Base-by-base conservation (phyloP, 2,329 filamentous ascomycete species). In the Cercospora canescens region DNA sequence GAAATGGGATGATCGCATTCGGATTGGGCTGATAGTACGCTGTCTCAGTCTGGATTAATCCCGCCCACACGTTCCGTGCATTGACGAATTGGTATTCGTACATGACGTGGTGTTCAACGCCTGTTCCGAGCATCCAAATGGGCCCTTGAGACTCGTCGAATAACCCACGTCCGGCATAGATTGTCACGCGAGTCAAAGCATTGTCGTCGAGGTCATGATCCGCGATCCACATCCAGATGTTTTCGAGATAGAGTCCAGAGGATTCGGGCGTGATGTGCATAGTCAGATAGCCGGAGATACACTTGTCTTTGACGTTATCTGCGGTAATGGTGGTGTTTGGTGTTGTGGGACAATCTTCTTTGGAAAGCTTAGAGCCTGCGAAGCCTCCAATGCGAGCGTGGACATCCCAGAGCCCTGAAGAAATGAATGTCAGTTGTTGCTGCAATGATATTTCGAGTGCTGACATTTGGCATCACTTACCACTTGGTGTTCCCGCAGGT, bases 361-460 rank as follows among this genome's bases (percentile, higher is more conserved):
- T 92, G 16, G 68, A 69, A n/a, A 98, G 86, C 70, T 91, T 81
- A 30, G 94, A 96, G 67, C 94, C 94, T 4, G 91, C 89, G 62
- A 90, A 89, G 50, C 95, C 95, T 73, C 93, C 94, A 73, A 99
- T 87, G 75, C 95, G 92, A 81, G 95, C 90, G 83, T 99, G 95
- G n/a, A 94, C 89, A 75, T 99, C 95, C 92, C 94, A 99, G 80
- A 97, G 89, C 68, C 88, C 94, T 21, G 89, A 89, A n/a, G n/a
- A n/a, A n/a, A n/a, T n/a, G n/a, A n/a, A n/a, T n/a, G n/a, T n/a
- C n/a, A n/a, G n/a, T n/a, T n/a, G n/a, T n/a, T n/a, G n/a, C n/a
- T n/a, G n/a, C n/a, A n/a, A n/a, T n/a, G n/a, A n/a, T n/a, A n/a
- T n/a, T n/a, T n/a, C n/a, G n/a, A n/a, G n/a, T n/a, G n/a, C n/a